These are phyloP conservation scores for Otatea glauca DNA, from an alignment of 176 grass and related monocot genomes.

Conservation along the genomic window DNA sequence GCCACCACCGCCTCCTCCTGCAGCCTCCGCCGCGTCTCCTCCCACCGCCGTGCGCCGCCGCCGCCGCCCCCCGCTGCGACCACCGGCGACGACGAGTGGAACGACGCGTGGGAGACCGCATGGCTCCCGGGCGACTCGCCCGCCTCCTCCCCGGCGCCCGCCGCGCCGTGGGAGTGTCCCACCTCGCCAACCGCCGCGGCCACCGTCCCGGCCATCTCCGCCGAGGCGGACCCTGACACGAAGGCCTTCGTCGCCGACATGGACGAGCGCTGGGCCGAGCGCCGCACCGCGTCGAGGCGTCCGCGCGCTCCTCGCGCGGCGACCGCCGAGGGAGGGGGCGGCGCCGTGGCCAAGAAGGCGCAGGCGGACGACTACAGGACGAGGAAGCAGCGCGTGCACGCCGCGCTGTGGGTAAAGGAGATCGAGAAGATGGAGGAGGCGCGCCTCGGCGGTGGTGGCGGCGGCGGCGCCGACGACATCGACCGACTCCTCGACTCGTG, in stretches of 20 bases:
- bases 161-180: slow-evolving; percentile 72
- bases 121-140: slow-evolving; percentile 84
- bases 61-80: neutral
- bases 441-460: slow-evolving; percentile 60
- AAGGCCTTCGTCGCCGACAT: slow-evolving; percentile 93
- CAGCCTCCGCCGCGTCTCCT: slow-evolving; percentile 35
- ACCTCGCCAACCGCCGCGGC: neutral
- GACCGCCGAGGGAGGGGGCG: slow-evolving; percentile 25
- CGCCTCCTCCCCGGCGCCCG: slow-evolving; percentile 50
- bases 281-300: slow-evolving; percentile 50
- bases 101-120: slow-evolving; percentile 95
- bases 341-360: slow-evolving; percentile 53
- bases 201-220: slow-evolving; percentile 23
- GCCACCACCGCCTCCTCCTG: neutral
- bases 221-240: slow-evolving; percentile 78
- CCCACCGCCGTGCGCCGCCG: slow-evolving; percentile 18
- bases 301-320: slow-evolving; percentile 34
- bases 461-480: slow-evolving; percentile 66
- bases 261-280: slow-evolving; percentile 86
- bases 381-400: slow-evolving; percentile 93
- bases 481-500: slow-evolving; percentile 91
- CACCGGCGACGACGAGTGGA: slow-evolving; percentile 86
- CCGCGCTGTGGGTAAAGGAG: slow-evolving; percentile 87
- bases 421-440: slow-evolving; percentile 93
- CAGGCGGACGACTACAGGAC: slow-evolving; percentile 73